Base-by-base conservation (phyloP, 352 stramenopile species). In the Elongisporangium anandrum region DNA sequence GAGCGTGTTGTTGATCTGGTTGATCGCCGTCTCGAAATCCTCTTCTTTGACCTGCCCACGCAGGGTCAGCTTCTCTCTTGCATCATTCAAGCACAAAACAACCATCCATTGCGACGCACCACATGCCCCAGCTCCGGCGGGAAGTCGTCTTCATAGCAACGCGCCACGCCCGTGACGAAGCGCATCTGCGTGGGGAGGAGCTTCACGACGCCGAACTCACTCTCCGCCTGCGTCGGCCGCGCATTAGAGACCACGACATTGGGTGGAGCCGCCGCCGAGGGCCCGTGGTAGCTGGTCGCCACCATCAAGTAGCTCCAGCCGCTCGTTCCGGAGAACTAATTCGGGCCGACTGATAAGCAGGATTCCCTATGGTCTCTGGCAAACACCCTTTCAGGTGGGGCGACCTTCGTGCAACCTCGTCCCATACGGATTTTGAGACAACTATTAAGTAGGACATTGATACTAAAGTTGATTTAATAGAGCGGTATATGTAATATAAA, bases 1-100 rank as follows among this genome's bases (percentile, higher is more conserved):
- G 60, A 92, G 72, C 23, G 82, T 92, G 70, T 90, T 90, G 79
- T 92, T 92, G 69, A 92, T 87, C 73, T 92, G 78, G 65, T 90
- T 89, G 65, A 92, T 87, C 29, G 82, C 82, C 16, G 78, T 73
- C 52, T 78, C 69, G 53, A 92, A 92, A 45, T 92, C 79, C 21
- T 73, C 63, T 24, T 83, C 65, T 47, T 79, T 72, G 23, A 87
- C 68, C 65, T 82, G 52, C 15, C 50, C 38, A 52, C 3, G 15
- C 26, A 41, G 12, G 1, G 24, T 19, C 19, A 22, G 19, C 24
- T 12, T 24, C n/a, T n/a, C n/a, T n/a, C n/a, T 17, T 19, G 9
- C 13, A 34, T 19, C 45, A 53, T 13, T 38, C 15, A 10, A 52
- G 16, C 3, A 52, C 7, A 23, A 8, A n/a, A 23, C 20, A 52